Conservation (phyloP, 768 basidiomycete genomes). For the Mycena pura region DNA sequence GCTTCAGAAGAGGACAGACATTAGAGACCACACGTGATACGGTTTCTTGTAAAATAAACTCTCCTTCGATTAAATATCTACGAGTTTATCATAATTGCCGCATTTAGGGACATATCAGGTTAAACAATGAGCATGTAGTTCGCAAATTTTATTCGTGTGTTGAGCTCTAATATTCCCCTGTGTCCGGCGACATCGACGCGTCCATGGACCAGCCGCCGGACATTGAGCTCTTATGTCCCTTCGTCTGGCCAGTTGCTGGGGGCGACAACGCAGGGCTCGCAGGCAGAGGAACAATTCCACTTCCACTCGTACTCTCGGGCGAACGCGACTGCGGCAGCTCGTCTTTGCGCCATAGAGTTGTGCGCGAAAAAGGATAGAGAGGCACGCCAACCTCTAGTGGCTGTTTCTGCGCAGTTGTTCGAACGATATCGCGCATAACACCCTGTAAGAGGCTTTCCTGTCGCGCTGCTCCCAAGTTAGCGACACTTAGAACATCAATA, state of each 20-base stretch:
- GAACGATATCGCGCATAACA: conserved; percentile 84
- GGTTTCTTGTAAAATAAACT: too few species aligned
- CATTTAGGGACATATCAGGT: too few species aligned
- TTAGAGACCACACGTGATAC: too few species aligned
- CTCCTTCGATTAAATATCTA: too few species aligned
- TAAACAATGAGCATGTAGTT: too few species aligned
- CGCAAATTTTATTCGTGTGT: too few species aligned
- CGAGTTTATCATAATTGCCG: too few species aligned
- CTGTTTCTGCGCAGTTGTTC: conserved; percentile 80
- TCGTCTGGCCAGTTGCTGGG: neutral
- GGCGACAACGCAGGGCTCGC: conserved; percentile 23
- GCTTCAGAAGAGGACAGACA: too few species aligned
- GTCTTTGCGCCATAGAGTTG: conserved; percentile 63
- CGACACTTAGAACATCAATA: conserved; percentile 15
- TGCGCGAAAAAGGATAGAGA: conserved; percentile 81
- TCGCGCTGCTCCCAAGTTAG: conserved; percentile 56
- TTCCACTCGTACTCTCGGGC: conserved; percentile 18
- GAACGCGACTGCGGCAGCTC: conserved; percentile 41
- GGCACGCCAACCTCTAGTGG: conserved; percentile 84
- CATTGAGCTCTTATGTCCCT: conserved; percentile 10
- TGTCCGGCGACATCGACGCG: conserved; percentile 7
- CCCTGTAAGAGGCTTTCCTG: conserved; percentile 85
- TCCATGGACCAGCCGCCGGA: conserved; percentile 26
- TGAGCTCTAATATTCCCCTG: too few species aligned
- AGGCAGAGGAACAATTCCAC: conserved; percentile 18